A percentile compares a stretch with the other conserved stretches of the same genome.
These are phyloP conservation scores for Coemansia sp. DNA, from an alignment of 192 early-diverging fungal genomes.

Conservation along the genomic window DNA sequence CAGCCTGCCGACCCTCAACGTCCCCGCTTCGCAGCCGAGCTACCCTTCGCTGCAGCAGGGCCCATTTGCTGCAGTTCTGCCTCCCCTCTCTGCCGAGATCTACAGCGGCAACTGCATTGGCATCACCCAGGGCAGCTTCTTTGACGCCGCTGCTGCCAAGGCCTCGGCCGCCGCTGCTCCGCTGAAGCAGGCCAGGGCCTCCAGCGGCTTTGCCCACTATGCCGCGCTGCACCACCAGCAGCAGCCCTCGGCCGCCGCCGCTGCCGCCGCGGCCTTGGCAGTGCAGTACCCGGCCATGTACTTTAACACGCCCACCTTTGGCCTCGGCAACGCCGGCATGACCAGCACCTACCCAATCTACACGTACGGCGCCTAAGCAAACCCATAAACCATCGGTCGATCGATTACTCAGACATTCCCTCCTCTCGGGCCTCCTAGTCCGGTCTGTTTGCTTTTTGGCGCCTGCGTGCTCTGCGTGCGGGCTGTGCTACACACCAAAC, in stretches of 20 bases:
- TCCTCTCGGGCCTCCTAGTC: too few species aligned
- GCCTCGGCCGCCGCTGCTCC: background rate
- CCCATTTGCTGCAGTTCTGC: background rate
- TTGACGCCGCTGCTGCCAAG: conserved; percentile 6
- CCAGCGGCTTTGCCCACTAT: background rate
- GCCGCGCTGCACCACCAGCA: conserved; percentile 12
- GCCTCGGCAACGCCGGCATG: conserved; percentile 14
- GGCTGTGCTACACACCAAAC: too few species aligned
- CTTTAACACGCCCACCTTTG: conserved; percentile 23
- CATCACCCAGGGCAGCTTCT: conserved; percentile 10
- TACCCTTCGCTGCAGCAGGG: conserved; percentile 1
- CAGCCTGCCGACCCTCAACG: background rate
- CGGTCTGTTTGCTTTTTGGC: too few species aligned
- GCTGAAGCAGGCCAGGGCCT: background rate
- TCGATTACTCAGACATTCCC: too few species aligned
- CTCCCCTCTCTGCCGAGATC: background rate
- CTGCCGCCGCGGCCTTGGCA: conserved; percentile 35
- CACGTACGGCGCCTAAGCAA: conserved; percentile 22
- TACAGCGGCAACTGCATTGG: conserved; percentile 1
- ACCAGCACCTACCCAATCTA: conserved; percentile 26
- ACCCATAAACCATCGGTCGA: too few species aligned
- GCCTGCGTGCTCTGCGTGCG: too few species aligned
- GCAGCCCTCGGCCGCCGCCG: conserved; percentile 11
- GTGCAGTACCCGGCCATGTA: conserved; percentile 39
- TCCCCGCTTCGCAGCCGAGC: background rate